phyloP scores from a whole-genome alignment of 2,329 filamentous ascomycete genomes.

The Daldinia sp. region DNA sequence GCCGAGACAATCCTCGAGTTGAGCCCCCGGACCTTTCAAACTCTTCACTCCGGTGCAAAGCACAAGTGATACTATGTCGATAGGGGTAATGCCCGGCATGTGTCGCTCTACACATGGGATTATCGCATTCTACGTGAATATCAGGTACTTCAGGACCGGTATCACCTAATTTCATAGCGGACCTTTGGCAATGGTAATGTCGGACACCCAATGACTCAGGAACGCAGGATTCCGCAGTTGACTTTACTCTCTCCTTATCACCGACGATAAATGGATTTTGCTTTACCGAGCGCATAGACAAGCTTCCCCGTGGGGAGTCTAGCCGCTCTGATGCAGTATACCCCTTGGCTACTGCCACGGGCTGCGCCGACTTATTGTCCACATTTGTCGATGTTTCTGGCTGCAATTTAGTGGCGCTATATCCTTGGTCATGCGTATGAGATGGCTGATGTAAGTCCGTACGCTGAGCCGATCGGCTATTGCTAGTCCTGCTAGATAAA shows the following conservation, averaged over 20 bases:
- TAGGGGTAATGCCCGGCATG: constrained; percentile 48
- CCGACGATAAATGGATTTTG: constrained; percentile 46
- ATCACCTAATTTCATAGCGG: constrained; percentile 2
- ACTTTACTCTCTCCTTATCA: constrained; percentile 35
- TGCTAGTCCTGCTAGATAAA: not conserved
- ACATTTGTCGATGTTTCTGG: not conserved
- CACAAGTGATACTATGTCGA: constrained; percentile 53
- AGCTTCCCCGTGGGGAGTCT: constrained; percentile 1
- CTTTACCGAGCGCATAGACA: constrained; percentile 30
- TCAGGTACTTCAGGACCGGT: constrained; percentile 20
- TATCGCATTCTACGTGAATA: constrained; percentile 46
- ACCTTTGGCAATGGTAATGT: constrained; percentile 6
- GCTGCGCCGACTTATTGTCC: constrained; percentile 4
- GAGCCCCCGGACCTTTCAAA: constrained; percentile 21
- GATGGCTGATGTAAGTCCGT: not conserved
- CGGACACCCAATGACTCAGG: constrained; percentile 7
- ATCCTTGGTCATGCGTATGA: constrained; percentile 2
- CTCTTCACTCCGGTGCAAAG: constrained; percentile 42
- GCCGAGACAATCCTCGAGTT: not conserved
- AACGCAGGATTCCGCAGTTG: constrained; percentile 4
- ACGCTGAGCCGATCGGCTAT: constrained; percentile 9
- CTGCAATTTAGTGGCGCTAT: not conserved
- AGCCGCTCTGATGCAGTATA: not conserved
- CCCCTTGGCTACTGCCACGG: not conserved
- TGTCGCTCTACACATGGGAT: constrained; percentile 50